Conservation (phyloP, 345 rosid species). For the Cardamine resedifolia region DNA sequence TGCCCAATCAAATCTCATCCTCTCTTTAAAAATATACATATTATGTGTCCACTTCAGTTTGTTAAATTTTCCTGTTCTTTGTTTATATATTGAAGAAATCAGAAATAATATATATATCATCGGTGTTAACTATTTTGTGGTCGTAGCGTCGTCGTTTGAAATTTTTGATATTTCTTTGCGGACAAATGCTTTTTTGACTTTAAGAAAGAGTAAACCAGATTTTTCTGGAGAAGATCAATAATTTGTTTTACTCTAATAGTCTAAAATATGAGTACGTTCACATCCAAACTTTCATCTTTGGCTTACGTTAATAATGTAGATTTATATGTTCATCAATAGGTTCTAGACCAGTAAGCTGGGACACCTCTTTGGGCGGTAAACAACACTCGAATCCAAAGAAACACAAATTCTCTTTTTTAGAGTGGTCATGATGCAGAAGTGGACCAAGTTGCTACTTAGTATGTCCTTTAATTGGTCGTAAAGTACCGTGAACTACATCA, state of each 20-base stretch:
- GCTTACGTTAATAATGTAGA: not conserved
- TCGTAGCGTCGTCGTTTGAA: not conserved
- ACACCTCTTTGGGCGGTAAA: too few species aligned
- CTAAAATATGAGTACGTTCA: not conserved
- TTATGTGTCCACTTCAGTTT: too few species aligned
- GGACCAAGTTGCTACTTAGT: too few species aligned
- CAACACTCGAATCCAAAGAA: too few species aligned
- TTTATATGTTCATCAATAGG: too few species aligned
- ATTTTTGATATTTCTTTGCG: not conserved
- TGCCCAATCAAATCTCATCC: too few species aligned
- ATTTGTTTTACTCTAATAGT: not conserved
- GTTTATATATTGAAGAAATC: slow-evolving; percentile 4
- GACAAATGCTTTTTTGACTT: slow-evolving; percentile 20
- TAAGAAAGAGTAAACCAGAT: not conserved
- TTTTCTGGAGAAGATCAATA: not conserved
- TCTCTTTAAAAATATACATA: too few species aligned
- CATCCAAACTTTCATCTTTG: slow-evolving; percentile 13
- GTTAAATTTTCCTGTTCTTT: not conserved
- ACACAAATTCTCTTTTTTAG: too few species aligned
- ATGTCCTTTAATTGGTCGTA: too few species aligned
- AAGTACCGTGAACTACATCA: too few species aligned
- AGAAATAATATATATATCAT: not conserved
- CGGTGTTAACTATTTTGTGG: slow-evolving; percentile 21
- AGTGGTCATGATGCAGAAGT: too few species aligned
- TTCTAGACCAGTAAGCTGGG: too few species aligned